These are phyloP conservation scores for Boechera divaricarpa DNA, from an alignment of 345 rosid genomes.

Conservation along the genomic window DNA sequence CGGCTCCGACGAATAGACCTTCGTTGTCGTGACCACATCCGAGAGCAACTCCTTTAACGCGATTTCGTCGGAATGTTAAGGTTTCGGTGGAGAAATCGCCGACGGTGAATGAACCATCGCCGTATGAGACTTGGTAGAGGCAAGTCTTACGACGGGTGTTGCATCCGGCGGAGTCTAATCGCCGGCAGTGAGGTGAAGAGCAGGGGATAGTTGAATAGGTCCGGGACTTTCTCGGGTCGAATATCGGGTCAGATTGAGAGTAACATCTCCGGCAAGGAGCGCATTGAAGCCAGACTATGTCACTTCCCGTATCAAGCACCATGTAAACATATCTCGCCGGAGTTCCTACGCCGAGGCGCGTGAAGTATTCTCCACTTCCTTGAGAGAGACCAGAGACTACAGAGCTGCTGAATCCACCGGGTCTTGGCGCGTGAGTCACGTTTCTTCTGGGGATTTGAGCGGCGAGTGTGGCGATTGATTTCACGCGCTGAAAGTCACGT, in stretches of 20 bases:
- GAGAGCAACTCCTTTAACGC: constrained; percentile 71
- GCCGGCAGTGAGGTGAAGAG: constrained; percentile 63
- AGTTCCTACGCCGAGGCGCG: constrained; percentile 91
- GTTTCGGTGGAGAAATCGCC: constrained; percentile 94
- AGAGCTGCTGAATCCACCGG: constrained; percentile 66
- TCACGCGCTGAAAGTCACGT: constrained; percentile 71
- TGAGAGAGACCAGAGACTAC: constrained; percentile 88
- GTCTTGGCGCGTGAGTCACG: constrained; percentile 40
- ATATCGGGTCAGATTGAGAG: constrained; percentile 84
- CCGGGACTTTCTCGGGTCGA: constrained; percentile 72
- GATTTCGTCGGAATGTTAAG: constrained; percentile 68
- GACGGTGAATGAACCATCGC: constrained; percentile 87
- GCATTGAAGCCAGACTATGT: constrained; percentile 94
- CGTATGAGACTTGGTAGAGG: constrained; percentile 88
- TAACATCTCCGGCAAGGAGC: constrained; percentile 91
- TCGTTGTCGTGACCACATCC: constrained; percentile 97
- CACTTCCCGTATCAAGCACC: constrained; percentile 97
- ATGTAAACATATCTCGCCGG: constrained; percentile 81
- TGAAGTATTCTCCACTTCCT: constrained; percentile 97
- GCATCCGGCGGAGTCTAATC: constrained; percentile 69
- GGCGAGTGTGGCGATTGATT: constrained; percentile 50
- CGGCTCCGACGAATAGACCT: constrained; percentile 93
- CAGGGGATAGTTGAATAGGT: constrained; percentile 71
- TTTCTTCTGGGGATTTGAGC: constrained; percentile 37
- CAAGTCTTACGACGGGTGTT: constrained; percentile 57